Evolutionary conservation across 805 yeast genomes (phyloP).

Genomic region (Wickerhamomyces canadensis): DNA sequence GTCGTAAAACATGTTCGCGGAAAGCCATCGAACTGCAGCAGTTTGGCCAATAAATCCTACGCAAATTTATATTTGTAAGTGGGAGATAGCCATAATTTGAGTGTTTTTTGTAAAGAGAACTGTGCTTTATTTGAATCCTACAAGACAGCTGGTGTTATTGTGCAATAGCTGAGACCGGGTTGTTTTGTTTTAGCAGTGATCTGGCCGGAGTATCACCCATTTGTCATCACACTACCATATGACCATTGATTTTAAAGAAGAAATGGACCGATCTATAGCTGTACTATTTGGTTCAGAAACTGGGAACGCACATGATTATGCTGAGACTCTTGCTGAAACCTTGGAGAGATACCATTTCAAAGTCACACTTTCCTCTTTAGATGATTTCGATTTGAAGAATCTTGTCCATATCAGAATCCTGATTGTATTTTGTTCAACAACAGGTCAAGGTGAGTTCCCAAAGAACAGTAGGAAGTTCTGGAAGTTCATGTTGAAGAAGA

Average conservation of each 20-base stretch:
- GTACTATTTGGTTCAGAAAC: slow-evolving; percentile 90
- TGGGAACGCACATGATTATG: slow-evolving; percentile 85
- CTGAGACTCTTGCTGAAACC: slow-evolving; percentile 52
- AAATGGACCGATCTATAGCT: slow-evolving; percentile 34
- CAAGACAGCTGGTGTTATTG: no score
- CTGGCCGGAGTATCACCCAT: no score
- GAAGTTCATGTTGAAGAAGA: slow-evolving; percentile 63
- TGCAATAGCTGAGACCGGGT: no score
- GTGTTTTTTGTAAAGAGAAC: no score
- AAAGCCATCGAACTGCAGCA: background rate
- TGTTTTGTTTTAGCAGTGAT: no score
- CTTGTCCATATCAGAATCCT: slow-evolving; percentile 43
- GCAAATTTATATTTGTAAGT: background rate
- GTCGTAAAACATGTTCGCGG: no score
- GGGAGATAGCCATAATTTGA: no score
- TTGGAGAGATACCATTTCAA: slow-evolving; percentile 49
- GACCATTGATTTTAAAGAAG: background rate
- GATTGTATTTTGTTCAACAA: slow-evolving; percentile 73
- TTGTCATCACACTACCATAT: no score
- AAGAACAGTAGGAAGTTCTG: slow-evolving; percentile 68
- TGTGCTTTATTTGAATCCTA: no score
- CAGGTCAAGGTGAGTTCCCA: slow-evolving; percentile 95
- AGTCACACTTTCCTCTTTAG: slow-evolving; percentile 47
- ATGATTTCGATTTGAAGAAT: slow-evolving; percentile 52
- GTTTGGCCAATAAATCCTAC: background rate